Base-by-base conservation (phyloP, 306 rosid species). In the Calophaca sinica region DNA sequence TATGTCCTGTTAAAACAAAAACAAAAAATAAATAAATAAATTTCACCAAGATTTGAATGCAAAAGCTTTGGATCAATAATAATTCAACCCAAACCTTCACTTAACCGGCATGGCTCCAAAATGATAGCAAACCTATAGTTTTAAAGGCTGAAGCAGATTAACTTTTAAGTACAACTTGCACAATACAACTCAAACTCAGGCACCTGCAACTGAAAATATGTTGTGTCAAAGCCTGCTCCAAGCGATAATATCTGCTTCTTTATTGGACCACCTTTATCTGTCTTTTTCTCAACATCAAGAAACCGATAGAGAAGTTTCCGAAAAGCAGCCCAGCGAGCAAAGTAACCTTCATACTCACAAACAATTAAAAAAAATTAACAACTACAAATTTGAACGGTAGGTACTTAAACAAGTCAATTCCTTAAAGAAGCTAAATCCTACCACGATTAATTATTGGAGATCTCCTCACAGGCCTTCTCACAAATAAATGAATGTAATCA, bases 361-460 rank as follows among this genome's bases (percentile, higher is more conserved):
- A 62, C 52, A 69, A 77, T 28, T 52, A 35, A 33, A 81, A 53
- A 57, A 3, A 75, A 63, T 36, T 49, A 70, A 52, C 14, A 68
- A 70, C 65, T 57, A 53, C 38, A 32, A 32, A 62, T 58, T 44
- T 38, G 63, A 59, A 69, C 69, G 39, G 44, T 29, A 53, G 5
- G 72, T n/a, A 73, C 49, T 44, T 29, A 58, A 68, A 74, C 42
- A 77, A 67, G 46, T 31, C 36, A 76, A 41, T 45, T 62, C 41
- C 57, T 63, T 46, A 12, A 44, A 60, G 68, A 65, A 74, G 59
- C 60, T 49, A 45, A 36, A 63, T 67, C 87, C 55, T 87, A 91
- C 96, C 99, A 0, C 98, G 96, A 64, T 94, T 94, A 54, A 92
- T 96, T 73, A 96, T 96, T 7, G 98, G 98, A 50, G 99, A 96